Evolutionary conservation across 1,284 basidiomycete species (phyloP), one percentile per base, ranked within the genome.

Genomic region (Ceratobasidium sp.): DNA sequence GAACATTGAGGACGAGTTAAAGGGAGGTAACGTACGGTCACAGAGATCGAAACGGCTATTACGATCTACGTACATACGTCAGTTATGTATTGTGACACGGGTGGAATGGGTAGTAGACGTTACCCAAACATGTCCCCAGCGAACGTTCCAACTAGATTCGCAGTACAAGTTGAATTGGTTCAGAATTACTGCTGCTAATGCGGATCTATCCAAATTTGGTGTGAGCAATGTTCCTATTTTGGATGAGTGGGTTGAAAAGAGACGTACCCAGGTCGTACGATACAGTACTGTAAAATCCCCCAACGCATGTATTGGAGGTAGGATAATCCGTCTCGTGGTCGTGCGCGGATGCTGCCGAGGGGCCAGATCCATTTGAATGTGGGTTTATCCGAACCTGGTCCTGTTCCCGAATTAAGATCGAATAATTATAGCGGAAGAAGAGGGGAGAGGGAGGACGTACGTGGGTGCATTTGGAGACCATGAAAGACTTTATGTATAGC

Each of bases 221-320:
- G 33, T 33, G 33, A 33, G 33, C 33, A 33, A 33, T 33, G 33
- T 33, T 33, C 33, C 33, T 33, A 33, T 33, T 33, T 33, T 33
- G 33, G 33, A 33, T 33, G 33, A 33, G 33, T 33, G 33, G 33
- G 33, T 33, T 33, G 33, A 33, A 33, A 33, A 33, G 17, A 40
- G 13, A 85, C 88, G 73, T 81, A 91, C 90, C 87, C 81, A 0
- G 93, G 92, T 78, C 92, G 87, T 46, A 93, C 83, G 66, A 94
- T 88, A 83, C 92, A 93, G 81, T 94, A 94, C 82, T 95, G 94
- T n/a, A 94, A 85, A 12, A 95, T 90, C 23, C 90, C 91, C 90
- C 93, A 93, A 84, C 94, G 94, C 90, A 93, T 93, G 65, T 92
- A 83, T 82, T 93, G 92, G 50, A 95, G 84, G 81, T 94, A 94